phyloP scores from a whole-genome alignment of 2,329 filamentous ascomycete genomes.

The Amylocarpus encephaloides region DNA sequence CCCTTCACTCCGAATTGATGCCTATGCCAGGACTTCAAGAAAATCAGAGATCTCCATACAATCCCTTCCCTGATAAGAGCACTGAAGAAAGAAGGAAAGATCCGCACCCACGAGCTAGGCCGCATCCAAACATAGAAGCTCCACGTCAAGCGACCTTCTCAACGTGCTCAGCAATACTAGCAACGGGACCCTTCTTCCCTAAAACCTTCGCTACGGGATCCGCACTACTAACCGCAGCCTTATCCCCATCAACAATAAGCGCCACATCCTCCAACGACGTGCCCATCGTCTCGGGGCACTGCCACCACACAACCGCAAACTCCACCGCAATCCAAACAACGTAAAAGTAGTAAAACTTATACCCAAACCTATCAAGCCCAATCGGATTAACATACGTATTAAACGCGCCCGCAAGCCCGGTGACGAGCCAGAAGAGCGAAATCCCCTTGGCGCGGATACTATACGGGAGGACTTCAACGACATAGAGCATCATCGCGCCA shows the following conservation, averaged over 20 bases:
- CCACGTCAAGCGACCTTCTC: no score
- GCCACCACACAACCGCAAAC: conserved; percentile 55
- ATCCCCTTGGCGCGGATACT: conserved; percentile 34
- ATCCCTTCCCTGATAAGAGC: no score
- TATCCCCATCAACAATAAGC: conserved; percentile 61
- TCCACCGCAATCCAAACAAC: conserved; percentile 53
- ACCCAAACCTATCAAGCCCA: conserved; percentile 36
- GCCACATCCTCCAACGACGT: conserved; percentile 30
- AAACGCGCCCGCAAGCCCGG: conserved; percentile 30
- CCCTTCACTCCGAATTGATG: no score
- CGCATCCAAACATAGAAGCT: no score
- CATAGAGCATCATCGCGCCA: conserved; percentile 40
- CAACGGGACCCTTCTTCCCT: conserved; percentile 5
- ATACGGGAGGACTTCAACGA: conserved; percentile 37
- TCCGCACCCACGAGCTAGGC: no score
- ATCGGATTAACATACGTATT: conserved; percentile 38
- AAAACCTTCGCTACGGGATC: conserved; percentile 8
- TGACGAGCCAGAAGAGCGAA: conserved; percentile 38
- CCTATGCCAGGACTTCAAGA: no score
- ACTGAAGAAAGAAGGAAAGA: no score
- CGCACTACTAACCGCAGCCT: conserved; percentile 33
- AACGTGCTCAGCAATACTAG: background rate
- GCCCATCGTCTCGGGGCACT: conserved; percentile 30
- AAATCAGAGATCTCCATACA: no score
- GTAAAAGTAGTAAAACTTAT: conserved; percentile 34